Evolutionary conservation across 768 basidiomycete species (phyloP), one percentile per base, ranked within the genome.

Genomic region (Calocera cornea): DNA sequence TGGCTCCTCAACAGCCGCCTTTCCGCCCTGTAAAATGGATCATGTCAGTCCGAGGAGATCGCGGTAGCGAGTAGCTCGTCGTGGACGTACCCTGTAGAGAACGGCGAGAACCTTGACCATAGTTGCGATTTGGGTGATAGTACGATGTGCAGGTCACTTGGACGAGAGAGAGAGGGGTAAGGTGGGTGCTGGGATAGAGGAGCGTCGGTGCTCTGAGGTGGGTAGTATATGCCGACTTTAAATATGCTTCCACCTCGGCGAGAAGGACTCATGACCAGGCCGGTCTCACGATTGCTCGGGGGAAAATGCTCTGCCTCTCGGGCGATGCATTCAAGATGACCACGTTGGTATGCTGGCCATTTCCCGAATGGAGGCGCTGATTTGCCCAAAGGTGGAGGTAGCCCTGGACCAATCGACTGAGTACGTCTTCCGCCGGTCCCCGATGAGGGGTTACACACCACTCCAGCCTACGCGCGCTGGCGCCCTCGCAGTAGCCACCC

Each of bases 1-100:
- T 41, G 87, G 83, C 76, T 91, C 88, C 71, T 86, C 78, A 70
- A 77, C 70, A 68, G 89, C 88, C 68, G 87, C 84, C 68, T 84
- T 72, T 73, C 80, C 82, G 73, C 89, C 89, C 69, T 82, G 80
- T 78, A 89, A 90, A 63, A 90, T 81, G 34, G 11, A 60, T 14
- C 14, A 60, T 60, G 7, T 60, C 54, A 60, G 54, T 60, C 54
- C 54, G 54, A 60, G 54, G 54, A 60, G 5, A 29, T 29, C 27
- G 31, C 54, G 54, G 54, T 3, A 24, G 16, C 19, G 19, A 47
- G 44, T 24, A 47, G 44, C 7, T 47, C 44, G 31, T 5, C 27
- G 24, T 60, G 8, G 5, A 27, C 54, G 24, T 33, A 60, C 54
- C 54, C 19, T 60, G 54, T 60, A 60, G 14, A 60, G 54, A 60